These are phyloP conservation scores for Bidens hawaiensis DNA, from an alignment of 140 eudicot species.

Conservation along the genomic window DNA sequence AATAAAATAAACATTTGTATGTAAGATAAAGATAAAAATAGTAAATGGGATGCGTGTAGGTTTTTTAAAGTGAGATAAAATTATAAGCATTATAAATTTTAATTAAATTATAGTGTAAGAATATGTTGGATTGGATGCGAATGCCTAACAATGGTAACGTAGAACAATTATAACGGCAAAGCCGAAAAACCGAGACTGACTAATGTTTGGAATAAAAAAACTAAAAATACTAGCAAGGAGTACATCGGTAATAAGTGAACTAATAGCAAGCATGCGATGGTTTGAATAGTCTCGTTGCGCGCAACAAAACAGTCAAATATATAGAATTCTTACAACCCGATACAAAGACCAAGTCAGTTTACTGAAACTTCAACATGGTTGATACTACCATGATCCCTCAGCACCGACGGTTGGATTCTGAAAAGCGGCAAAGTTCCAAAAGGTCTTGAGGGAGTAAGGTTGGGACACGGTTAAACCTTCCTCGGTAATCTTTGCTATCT, in stretches of 20 bases:
- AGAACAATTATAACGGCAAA: not conserved
- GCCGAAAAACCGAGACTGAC: not conserved
- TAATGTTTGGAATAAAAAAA: not conserved
- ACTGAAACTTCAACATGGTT: not conserved
- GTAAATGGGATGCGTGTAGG: too few relatives aligned
- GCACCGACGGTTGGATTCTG: slow-evolving; percentile 75
- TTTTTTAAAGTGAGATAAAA: too few relatives aligned
- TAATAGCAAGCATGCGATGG: not conserved
- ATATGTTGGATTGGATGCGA: too few relatives aligned
- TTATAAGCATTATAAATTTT: too few relatives aligned
- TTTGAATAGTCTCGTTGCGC: too few relatives aligned
- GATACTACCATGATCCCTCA: slow-evolving; percentile 73
- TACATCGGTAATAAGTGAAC: not conserved
- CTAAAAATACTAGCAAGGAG: not conserved
- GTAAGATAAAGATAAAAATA: too few relatives aligned
- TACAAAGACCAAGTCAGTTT: too few relatives aligned
- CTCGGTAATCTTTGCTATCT: too few relatives aligned
- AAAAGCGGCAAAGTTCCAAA: slow-evolving; percentile 75
- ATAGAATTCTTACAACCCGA: not conserved
- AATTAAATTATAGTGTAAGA: too few relatives aligned
- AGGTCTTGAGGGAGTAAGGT: slow-evolving; percentile 76
- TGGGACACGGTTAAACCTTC: slow-evolving; percentile 63
- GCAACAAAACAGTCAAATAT: not conserved
- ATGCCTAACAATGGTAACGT: too few relatives aligned
- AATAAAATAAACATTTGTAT: too few relatives aligned